These are phyloP conservation scores for Aspergillus transmontanensis DNA, from an alignment of 2,329 filamentous ascomycete species.

Conservation along the genomic window DNA sequence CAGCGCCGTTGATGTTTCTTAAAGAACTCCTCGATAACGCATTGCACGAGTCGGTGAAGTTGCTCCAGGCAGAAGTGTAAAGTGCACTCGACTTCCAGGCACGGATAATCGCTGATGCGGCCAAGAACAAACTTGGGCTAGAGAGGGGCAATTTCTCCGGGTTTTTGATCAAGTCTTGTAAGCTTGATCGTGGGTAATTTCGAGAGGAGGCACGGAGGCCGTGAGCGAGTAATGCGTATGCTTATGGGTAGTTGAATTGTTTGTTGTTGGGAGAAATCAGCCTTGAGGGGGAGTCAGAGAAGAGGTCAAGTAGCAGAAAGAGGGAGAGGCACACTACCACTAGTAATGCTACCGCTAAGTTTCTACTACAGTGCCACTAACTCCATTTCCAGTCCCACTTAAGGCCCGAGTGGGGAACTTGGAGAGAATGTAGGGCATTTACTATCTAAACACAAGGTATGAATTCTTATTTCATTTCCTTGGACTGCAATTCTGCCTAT, in stretches of 20 bases:
- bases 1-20: slow-evolving; percentile 8
- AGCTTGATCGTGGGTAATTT: neutral
- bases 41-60: slow-evolving; percentile 20
- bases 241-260: neutral
- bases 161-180: neutral
- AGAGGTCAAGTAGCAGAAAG: slow-evolving; percentile 11
- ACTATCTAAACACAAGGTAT: neutral
- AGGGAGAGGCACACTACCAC: slow-evolving; percentile 1
- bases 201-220: neutral
- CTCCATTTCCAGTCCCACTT: slow-evolving; percentile 2
- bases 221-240: neutral
- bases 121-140: slow-evolving; percentile 9
- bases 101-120: slow-evolving; percentile 16
- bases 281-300: slow-evolving; percentile 7
- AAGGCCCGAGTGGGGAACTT: slow-evolving; percentile 2
- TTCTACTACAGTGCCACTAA: neutral
- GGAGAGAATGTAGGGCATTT: slow-evolving; percentile 2
- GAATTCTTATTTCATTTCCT: neutral
- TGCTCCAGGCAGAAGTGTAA: slow-evolving; percentile 11
- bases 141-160: slow-evolving; percentile 4
- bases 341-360: neutral
- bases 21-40: slow-evolving; percentile 14
- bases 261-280: slow-evolving; percentile 1
- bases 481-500: neutral
- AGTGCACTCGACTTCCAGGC: slow-evolving; percentile 15